Evolutionary conservation across 2,329 filamentous ascomycete species (phyloP).

Genomic region (Didymella pomorum): DNA sequence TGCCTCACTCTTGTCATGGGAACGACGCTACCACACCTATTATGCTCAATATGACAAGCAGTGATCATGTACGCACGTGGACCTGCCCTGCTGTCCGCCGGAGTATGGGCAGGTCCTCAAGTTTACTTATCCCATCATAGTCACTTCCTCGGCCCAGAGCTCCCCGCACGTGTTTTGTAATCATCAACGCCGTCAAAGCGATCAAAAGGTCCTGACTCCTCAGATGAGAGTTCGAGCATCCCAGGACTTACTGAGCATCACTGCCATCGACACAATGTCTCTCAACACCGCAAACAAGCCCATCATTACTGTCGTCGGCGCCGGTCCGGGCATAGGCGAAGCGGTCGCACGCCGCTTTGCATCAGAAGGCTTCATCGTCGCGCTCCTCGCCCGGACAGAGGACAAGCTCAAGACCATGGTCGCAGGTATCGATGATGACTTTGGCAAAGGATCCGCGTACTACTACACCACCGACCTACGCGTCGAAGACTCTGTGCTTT

Average conservation of each 20-base stretch:
- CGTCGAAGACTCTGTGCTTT: not conserved
- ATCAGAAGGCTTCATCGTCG: constrained; percentile 30
- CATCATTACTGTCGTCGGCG: constrained; percentile 33
- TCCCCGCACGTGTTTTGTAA: not conserved
- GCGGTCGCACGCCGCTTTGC: constrained; percentile 34
- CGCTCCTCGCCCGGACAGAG: constrained; percentile 33
- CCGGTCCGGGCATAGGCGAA: constrained; percentile 36
- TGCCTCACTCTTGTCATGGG: not conserved
- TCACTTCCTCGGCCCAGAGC: not conserved
- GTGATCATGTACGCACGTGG: too few relatives aligned
- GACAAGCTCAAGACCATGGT: constrained; percentile 31
- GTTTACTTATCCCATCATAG: too few relatives aligned
- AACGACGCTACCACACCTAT: too few relatives aligned
- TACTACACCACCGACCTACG: constrained; percentile 2
- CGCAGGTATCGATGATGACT: constrained; percentile 9
- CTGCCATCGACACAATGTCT: not conserved
- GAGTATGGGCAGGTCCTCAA: too few relatives aligned
- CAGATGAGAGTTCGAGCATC: too few relatives aligned
- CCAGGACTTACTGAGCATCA: not conserved
- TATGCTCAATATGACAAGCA: too few relatives aligned
- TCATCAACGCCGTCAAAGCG: not conserved
- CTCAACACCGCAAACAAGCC: constrained; percentile 26
- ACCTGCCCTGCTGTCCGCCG: too few relatives aligned
- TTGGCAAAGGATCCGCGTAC: not conserved
- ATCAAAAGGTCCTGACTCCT: not conserved